Evolutionary conservation across 2,329 filamentous ascomycete genomes (phyloP), one percentile per base, ranked within the genome.

Genomic region (Tolypocladium amazonense): DNA sequence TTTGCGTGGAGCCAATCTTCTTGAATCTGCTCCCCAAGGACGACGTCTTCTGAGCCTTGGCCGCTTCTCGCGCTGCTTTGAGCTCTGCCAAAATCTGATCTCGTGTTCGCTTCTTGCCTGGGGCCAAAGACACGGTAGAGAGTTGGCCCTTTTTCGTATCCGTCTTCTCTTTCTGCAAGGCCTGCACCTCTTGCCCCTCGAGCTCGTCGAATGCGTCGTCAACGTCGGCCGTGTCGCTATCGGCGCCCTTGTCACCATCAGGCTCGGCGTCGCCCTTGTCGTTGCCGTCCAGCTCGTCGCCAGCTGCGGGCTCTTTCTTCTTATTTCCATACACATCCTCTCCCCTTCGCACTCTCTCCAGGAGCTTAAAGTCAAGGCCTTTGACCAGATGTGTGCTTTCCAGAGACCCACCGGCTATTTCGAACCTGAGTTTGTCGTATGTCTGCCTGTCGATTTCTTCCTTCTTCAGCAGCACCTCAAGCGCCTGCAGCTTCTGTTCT

Each of bases 331-430:
- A 81, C 1, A 90, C 80, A 72, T 92, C 77, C 71, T 92, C 89
- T 47, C 88, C 89, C 59, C 80, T 81, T 62, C 82, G 81, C 61
- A 89, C 81, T 65, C 86, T 80, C 71, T 89, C 84, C 35, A 92
- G 76, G 15, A 97, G 77, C 71, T 89, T 88, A 71, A 91, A 89
- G 73, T 99, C 94, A 56, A 99, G 75, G 0, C 94, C 94, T 70
- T 97, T 97, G 56, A 97, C 88, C 64, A 97, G 75, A 78, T 96
- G 91, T 18, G 92, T 96, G 66, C 86, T 90, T 18, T 78, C 78
- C 27, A 92, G 75, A 71, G 96, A 89, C 9, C 92, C 93, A 4
- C 92, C 92, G 0, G 90, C 84, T 59, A 97, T 90, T 66, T 95
- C 83, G 63, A 83, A 83, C 39, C 88, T 80, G 47, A 93, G 73